Evolutionary conservation across 2,329 filamentous ascomycete species (phyloP).

Genomic region (Macrophomina pseudophaseolina): DNA sequence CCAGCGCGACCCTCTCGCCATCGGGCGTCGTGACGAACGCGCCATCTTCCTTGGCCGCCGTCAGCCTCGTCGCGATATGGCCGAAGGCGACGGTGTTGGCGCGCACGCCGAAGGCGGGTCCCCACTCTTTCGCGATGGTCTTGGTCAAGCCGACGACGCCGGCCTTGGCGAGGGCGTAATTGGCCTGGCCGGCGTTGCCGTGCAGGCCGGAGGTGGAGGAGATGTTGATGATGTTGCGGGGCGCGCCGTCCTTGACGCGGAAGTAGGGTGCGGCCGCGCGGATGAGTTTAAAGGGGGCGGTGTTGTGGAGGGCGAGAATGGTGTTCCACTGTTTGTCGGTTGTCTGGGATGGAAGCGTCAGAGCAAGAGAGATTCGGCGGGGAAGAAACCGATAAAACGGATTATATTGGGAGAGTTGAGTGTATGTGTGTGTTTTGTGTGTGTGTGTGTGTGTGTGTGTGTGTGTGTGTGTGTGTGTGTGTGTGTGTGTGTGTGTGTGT

Average conservation of each 20-base stretch:
- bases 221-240: constrained; percentile 82
- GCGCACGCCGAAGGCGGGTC: constrained; percentile 79
- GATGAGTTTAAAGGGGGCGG: constrained; percentile 83
- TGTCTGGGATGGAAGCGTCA: constrained; percentile 55
- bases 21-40: constrained; percentile 78
- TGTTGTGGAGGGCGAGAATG: constrained; percentile 82
- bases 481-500: too few relatives aligned
- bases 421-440: too few relatives aligned
- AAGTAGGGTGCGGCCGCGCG: constrained; percentile 83
- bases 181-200: constrained; percentile 89
- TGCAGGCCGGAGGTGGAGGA: constrained; percentile 80
- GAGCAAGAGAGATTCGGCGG: too few relatives aligned
- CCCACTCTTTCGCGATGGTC: constrained; percentile 91
- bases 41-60: constrained; percentile 82
- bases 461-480: too few relatives aligned
- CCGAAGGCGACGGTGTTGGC: constrained; percentile 87
- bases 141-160: constrained; percentile 83
- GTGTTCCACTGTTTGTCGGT: constrained; percentile 91
- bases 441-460: too few relatives aligned
- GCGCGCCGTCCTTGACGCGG: constrained; percentile 80
- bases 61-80: constrained; percentile 78
- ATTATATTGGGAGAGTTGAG: too few relatives aligned
- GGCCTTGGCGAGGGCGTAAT: constrained; percentile 85
- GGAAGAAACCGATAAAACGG: too few relatives aligned
- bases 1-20: constrained; percentile 59